Evolutionary conservation across 1,284 basidiomycete genomes (phyloP).

Genomic region (Heliocybe sulcata): DNA sequence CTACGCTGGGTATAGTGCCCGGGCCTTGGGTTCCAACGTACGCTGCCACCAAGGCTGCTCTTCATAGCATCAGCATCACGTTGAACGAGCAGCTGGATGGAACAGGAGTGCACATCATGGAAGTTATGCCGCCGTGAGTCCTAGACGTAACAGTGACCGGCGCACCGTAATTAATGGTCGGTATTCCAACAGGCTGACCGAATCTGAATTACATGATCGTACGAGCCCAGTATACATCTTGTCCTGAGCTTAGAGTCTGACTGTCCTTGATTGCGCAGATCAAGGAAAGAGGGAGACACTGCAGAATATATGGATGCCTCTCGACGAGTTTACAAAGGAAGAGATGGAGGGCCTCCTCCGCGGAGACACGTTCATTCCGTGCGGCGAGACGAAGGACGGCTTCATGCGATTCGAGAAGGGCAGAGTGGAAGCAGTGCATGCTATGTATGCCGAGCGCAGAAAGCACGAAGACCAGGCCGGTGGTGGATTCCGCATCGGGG

Average conservation of each 20-base stretch:
- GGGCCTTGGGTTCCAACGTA: slow-evolving; percentile 38
- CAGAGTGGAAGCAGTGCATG: slow-evolving; percentile 15
- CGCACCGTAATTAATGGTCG: not conserved
- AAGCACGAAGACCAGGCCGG: too few species aligned
- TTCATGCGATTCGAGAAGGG: slow-evolving; percentile 24
- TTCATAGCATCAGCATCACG: slow-evolving; percentile 47
- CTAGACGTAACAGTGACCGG: not conserved
- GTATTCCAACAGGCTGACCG: slow-evolving; percentile 35
- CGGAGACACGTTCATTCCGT: slow-evolving; percentile 34
- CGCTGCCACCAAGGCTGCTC: slow-evolving; percentile 53
- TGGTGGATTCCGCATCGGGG: too few species aligned
- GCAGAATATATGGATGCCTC: slow-evolving; percentile 53
- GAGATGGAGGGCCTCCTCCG: slow-evolving; percentile 42
- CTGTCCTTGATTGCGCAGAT: slow-evolving; percentile 22
- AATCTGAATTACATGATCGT: slow-evolving; percentile 63
- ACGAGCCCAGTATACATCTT: slow-evolving; percentile 12
- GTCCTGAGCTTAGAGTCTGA: not conserved
- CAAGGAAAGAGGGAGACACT: slow-evolving; percentile 41
- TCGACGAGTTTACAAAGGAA: slow-evolving; percentile 39
- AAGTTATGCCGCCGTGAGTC: slow-evolving; percentile 57
- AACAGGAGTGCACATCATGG: slow-evolving; percentile 48
- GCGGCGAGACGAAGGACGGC: slow-evolving; percentile 19
- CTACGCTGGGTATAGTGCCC: slow-evolving; percentile 41
- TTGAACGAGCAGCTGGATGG: slow-evolving; percentile 39
- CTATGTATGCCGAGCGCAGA: too few species aligned